Evolutionary conservation across 768 basidiomycete genomes (phyloP).

Genomic region (Hydnomerulius pinastri): DNA sequence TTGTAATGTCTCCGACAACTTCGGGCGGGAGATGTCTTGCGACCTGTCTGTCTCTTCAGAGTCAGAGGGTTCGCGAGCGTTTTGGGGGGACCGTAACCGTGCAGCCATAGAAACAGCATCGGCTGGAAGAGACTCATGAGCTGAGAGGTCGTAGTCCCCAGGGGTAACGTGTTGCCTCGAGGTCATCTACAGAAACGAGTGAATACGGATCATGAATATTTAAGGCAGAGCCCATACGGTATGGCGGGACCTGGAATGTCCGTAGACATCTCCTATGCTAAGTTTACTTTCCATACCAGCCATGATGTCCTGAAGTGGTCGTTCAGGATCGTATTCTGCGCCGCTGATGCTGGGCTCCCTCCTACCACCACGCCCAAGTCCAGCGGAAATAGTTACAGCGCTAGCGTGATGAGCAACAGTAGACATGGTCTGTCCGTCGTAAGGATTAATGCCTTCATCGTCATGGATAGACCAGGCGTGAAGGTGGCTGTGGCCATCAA

Average conservation of each 20-base stretch:
- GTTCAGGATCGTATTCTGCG: slow-evolving; percentile 85
- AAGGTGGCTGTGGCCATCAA: slow-evolving; percentile 48
- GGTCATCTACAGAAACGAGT: slow-evolving; percentile 60
- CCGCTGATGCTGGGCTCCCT: slow-evolving; percentile 67
- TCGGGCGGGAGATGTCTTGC: slow-evolving; percentile 52
- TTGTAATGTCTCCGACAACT: slow-evolving; percentile 69
- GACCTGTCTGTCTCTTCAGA: slow-evolving; percentile 49
- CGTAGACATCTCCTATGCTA: slow-evolving; percentile 56
- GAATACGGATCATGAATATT: slow-evolving; percentile 33
- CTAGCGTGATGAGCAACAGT: slow-evolving; percentile 91
- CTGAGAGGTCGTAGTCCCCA: slow-evolving; percentile 62
- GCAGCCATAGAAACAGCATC: slow-evolving; percentile 38
- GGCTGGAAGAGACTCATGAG: slow-evolving; percentile 50
- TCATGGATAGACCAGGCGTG: slow-evolving; percentile 65
- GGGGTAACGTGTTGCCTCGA: slow-evolving; percentile 59
- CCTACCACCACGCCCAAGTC: slow-evolving; percentile 54
- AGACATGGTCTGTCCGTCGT: slow-evolving; percentile 70
- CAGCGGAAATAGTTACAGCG: slow-evolving; percentile 82
- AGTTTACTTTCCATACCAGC: slow-evolving; percentile 57
- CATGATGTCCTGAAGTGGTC: slow-evolving; percentile 74
- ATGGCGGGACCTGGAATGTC: slow-evolving; percentile 48
- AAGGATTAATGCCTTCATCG: slow-evolving; percentile 69
- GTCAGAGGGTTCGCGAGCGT: slow-evolving; percentile 50
- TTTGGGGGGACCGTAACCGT: slow-evolving; percentile 48
- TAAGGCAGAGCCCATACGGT: slow-evolving; percentile 37